Conservation (phyloP, 768 basidiomycete genomes). For the Dictyophora rubrovolvata region DNA sequence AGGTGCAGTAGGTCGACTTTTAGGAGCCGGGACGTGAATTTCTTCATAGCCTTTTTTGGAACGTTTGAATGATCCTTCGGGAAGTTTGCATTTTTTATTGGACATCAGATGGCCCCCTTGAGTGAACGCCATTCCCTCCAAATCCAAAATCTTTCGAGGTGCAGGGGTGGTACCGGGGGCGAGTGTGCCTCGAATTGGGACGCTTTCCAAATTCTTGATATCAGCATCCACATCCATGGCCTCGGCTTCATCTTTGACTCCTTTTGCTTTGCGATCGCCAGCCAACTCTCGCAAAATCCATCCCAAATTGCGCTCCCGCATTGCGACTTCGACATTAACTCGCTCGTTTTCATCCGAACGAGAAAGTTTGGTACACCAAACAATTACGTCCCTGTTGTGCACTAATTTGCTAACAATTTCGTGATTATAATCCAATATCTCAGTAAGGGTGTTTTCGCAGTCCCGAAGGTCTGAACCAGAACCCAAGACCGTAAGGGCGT, state of each 20-base stretch:
- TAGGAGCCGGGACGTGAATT: slow-evolving; percentile 92
- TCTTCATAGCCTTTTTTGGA: slow-evolving; percentile 96
- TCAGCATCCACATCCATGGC: slow-evolving; percentile 70
- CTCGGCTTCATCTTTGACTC: slow-evolving; percentile 27
- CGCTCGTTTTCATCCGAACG: slow-evolving; percentile 81
- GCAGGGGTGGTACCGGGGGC: slow-evolving; percentile 81
- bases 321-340: slow-evolving; percentile 91
- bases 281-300: slow-evolving; percentile 89
- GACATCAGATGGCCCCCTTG: slow-evolving; percentile 97
- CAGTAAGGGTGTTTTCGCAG: slow-evolving; percentile 93
- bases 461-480: slow-evolving; percentile 85
- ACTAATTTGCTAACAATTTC: slow-evolving; percentile 82
- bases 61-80: slow-evolving; percentile 96
- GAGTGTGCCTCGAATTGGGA: slow-evolving; percentile 79
- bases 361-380: slow-evolving; percentile 97
- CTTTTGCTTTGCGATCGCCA: slow-evolving; percentile 65
- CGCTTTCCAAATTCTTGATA: slow-evolving; percentile 25
- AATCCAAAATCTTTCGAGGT: slow-evolving; percentile 76
- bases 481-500: slow-evolving; percentile 74
- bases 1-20: slow-evolving; percentile 52
- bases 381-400: slow-evolving; percentile 91
- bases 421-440: slow-evolving; percentile 91
- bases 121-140: slow-evolving; percentile 91
- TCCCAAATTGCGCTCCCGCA: slow-evolving; percentile 94
- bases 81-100: slow-evolving; percentile 96